A percentile compares a stretch with the other conserved stretches of the same genome.
phyloP scores from a whole-genome alignment of 2,329 filamentous ascomycete genomes.

The Aspergillus novofumigatus region DNA sequence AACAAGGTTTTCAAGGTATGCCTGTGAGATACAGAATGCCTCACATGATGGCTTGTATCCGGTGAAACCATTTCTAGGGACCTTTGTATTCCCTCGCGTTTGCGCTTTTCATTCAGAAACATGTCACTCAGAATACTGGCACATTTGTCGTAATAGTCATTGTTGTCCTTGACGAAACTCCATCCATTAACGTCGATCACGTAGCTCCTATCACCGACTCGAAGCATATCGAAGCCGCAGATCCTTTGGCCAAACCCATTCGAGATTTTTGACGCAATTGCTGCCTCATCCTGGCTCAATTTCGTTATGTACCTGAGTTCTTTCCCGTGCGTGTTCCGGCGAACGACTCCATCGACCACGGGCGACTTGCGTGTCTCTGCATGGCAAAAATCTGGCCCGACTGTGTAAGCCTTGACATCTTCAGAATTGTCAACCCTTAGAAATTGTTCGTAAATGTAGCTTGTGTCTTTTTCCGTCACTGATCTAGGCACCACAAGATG shows the following conservation, averaged over 20 bases:
- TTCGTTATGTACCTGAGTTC: slow-evolving; percentile 93
- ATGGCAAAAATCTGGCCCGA: slow-evolving; percentile 88
- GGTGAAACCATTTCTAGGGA: slow-evolving; percentile 31
- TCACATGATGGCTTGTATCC: slow-evolving; percentile 33
- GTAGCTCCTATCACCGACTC: slow-evolving; percentile 84
- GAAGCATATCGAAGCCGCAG: slow-evolving; percentile 90
- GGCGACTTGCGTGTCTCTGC: slow-evolving; percentile 96
- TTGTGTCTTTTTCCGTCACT: slow-evolving; percentile 73
- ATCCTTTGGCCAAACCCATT: slow-evolving; percentile 90
- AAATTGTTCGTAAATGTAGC: slow-evolving; percentile 96
- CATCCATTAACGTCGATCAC: slow-evolving; percentile 99
- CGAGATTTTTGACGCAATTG: slow-evolving; percentile 85
- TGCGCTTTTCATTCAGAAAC: slow-evolving; percentile 72
- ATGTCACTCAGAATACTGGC: slow-evolving; percentile 81
- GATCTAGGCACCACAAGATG: slow-evolving; percentile 72
- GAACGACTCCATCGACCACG: slow-evolving; percentile 91
- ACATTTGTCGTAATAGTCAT: slow-evolving; percentile 94
- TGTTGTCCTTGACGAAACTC: slow-evolving; percentile 99
- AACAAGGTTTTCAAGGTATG: slow-evolving; percentile 56
- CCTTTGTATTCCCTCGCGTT: slow-evolving; percentile 31
- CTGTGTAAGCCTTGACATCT: slow-evolving; percentile 97
- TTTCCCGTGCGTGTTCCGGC: slow-evolving; percentile 94
- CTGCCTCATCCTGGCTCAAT: slow-evolving; percentile 72
- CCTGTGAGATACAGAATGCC: slow-evolving; percentile 42
- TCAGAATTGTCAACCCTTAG: slow-evolving; percentile 95